These are phyloP conservation scores for Kazachstania taianensis DNA, from an alignment of 805 yeast species.

Conservation along the genomic window DNA sequence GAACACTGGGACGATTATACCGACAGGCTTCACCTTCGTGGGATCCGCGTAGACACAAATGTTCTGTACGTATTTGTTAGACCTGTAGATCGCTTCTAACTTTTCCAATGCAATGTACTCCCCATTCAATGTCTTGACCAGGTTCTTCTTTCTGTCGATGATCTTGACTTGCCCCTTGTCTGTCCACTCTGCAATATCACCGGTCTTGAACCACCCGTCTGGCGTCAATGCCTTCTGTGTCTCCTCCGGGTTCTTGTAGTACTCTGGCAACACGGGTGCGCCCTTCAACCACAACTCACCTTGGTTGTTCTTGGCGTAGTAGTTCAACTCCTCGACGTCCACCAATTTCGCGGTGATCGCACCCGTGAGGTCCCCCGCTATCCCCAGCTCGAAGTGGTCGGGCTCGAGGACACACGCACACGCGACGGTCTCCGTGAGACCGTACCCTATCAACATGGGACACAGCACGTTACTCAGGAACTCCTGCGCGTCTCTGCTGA, in stretches of 20 bases:
- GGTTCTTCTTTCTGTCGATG: conserved; percentile 90
- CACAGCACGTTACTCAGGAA: conserved; percentile 69
- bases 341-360: conserved; percentile 79
- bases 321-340: conserved; percentile 86
- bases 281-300: conserved; percentile 88
- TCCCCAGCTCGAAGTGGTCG: conserved; percentile 55
- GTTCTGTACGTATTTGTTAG: conserved; percentile 66
- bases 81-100: conserved; percentile 82
- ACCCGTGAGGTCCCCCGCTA: conserved; percentile 76
- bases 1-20: conserved; percentile 77
- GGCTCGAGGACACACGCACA: conserved; percentile 66
- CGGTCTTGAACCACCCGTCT: conserved; percentile 93
- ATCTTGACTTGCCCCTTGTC: conserved; percentile 67
- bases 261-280: conserved; percentile 59
- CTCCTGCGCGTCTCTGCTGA: conserved; percentile 73
- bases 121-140: conserved; percentile 92
- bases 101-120: conserved; percentile 96
- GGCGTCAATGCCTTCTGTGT: conserved; percentile 65
- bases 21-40: conserved; percentile 81
- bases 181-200: conserved; percentile 95
- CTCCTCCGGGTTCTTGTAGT: conserved; percentile 76
- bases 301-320: conserved; percentile 79
- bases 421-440: conserved; percentile 93
- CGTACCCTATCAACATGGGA: conserved; percentile 90
- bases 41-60: conserved; percentile 91